Evolutionary conservation across 768 basidiomycete species (phyloP).

Genomic region (Cystobasidiopsis lactophilus): DNA sequence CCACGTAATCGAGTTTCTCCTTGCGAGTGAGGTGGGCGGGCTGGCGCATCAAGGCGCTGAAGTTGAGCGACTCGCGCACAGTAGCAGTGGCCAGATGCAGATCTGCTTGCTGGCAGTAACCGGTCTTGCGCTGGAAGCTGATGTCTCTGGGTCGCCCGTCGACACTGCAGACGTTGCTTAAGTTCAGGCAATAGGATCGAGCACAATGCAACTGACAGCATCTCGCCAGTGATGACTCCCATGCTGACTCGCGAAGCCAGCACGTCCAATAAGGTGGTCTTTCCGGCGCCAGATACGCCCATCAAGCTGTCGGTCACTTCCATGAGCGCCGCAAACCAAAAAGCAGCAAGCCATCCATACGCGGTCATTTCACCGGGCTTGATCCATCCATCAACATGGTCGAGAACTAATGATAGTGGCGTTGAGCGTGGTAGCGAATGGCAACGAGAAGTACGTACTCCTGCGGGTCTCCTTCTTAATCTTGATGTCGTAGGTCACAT

Average conservation of each 20-base stretch:
- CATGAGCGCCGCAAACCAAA: no score
- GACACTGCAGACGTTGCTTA: conserved; percentile 29
- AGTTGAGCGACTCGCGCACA: conserved; percentile 29
- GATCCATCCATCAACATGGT: conserved; percentile 22
- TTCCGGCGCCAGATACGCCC: not conserved
- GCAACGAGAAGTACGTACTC: no score
- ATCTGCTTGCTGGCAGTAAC: conserved; percentile 21
- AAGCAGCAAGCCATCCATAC: no score
- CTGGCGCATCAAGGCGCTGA: conserved; percentile 28
- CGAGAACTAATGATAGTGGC: no score
- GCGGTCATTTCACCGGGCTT: conserved; percentile 26
- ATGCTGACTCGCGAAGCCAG: conserved; percentile 24
- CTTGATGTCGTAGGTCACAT: conserved; percentile 15
- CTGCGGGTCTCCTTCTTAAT: conserved; percentile 15
- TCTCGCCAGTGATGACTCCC: conserved; percentile 29
- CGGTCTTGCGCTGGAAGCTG: conserved; percentile 29
- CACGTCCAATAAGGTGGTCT: conserved; percentile 21
- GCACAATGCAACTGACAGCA: no score
- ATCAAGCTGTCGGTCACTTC: no score
- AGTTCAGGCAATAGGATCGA: no score
- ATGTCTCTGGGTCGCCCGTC: conserved; percentile 26
- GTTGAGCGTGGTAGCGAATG: no score
- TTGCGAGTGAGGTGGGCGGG: conserved; percentile 22
- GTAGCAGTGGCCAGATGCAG: conserved; percentile 27
- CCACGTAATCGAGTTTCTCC: conserved; percentile 28